These are phyloP conservation scores for Sporothrix protearum DNA, from an alignment of 2,329 filamentous ascomycete species.

Conservation along the genomic window DNA sequence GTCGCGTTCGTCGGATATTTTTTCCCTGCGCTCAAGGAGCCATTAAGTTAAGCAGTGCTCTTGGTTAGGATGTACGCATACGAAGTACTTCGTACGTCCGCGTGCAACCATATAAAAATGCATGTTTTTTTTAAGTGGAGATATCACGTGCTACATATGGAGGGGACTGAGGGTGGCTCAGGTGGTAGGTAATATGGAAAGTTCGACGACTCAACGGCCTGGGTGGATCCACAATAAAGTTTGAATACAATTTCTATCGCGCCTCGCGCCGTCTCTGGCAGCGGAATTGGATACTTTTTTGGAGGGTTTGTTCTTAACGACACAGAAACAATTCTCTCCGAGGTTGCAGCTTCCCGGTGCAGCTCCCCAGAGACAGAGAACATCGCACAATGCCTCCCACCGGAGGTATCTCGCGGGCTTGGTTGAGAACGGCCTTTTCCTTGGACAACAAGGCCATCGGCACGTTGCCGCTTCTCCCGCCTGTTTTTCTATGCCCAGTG, in stretches of 20 bases:
- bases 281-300: neutral
- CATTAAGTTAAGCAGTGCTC: too few relatives aligned
- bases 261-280: neutral
- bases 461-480: constrained; percentile 11
- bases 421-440: constrained; percentile 25
- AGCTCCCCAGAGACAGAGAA: neutral
- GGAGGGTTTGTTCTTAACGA: neutral
- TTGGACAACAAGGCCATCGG: constrained; percentile 17
- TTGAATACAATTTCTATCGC: neutral
- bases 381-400: constrained; percentile 19
- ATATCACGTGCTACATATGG: neutral
- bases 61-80: too few relatives aligned
- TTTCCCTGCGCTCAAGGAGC: neutral
- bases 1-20: neutral
- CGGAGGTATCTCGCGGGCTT: constrained; percentile 19
- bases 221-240: neutral
- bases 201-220: too few relatives aligned
- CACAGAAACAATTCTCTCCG: neutral
- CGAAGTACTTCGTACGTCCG: neutral
- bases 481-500: constrained; percentile 27
- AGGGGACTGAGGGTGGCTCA: too few relatives aligned
- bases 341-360: neutral
- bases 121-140: neutral
- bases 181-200: too few relatives aligned
- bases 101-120: neutral